Evolutionary conservation across 345 rosid genomes (phyloP).

Genomic region (Bruguiera parviflora): DNA sequence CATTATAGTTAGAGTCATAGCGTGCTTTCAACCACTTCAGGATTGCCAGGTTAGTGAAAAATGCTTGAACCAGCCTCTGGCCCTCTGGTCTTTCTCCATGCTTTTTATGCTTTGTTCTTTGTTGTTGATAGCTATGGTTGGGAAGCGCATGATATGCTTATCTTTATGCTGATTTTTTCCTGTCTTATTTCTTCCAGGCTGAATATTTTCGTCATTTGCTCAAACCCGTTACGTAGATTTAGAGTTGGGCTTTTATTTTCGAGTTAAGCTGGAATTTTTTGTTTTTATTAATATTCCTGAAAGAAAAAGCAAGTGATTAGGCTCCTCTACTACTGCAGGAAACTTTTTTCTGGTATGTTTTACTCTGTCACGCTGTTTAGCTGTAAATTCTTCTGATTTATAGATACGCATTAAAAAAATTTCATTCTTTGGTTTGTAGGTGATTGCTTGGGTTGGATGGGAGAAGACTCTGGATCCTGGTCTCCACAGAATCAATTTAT

Average conservation of each 20-base stretch:
- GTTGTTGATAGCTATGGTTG: background rate
- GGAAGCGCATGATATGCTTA: background rate
- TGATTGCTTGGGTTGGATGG: conserved; percentile 56
- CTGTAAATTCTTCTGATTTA: background rate
- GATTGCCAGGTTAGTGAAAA: conserved; percentile 82
- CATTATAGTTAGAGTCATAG: conserved; percentile 86
- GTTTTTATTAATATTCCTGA: conserved; percentile 35
- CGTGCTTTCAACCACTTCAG: conserved; percentile 94
- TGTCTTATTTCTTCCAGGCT: conserved; percentile 51
- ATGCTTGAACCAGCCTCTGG: too few species aligned
- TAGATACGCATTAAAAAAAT: background rate
- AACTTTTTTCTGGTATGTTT: conserved; percentile 33
- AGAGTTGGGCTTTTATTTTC: conserved; percentile 22
- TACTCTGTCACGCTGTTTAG: background rate
- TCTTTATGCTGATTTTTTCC: conserved; percentile 4
- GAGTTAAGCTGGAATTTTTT: conserved; percentile 48
- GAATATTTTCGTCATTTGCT: conserved; percentile 91
- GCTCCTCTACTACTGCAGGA: conserved; percentile 20
- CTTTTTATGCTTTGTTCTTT: conserved; percentile 6
- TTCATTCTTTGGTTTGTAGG: conserved; percentile 18
- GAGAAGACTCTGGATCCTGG: conserved; percentile 48
- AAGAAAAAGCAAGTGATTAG: conserved; percentile 35
- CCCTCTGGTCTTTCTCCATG: background rate
- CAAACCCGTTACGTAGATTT: conserved; percentile 82
- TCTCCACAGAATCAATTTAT: conserved; percentile 41